Base-by-base conservation (phyloP, 2,329 filamentous ascomycete genomes). In the Hypoxylon sp. region DNA sequence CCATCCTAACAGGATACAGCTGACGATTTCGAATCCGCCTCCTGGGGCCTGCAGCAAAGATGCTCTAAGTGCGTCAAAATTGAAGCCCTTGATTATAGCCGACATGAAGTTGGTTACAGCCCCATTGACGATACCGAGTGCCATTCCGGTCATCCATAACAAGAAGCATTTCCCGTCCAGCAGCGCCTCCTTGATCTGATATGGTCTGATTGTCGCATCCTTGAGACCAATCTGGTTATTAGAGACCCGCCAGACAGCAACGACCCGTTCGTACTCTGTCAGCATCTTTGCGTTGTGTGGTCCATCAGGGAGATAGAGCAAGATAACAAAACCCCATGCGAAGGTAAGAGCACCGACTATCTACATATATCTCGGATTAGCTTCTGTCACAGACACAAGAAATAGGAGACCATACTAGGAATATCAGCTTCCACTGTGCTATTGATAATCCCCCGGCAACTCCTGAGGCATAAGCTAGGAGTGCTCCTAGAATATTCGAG, bases 101-200 rank as follows among this genome's bases (percentile, higher is more conserved):
- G 81, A 83, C 16, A 80, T 73, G 65, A 85, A 85, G 61, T 84
- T 85, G 50, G 73, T 70, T 0, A 85, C 80, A 2, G 82, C 80
- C n/a, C 83, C 83, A 56, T 85, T 85, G 41, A 84, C 76, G 3
- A 85, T 78, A 8, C 83, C 83, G 46, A 80, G 80, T 6, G 75
- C 76, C 0, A 83, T 76, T 0, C 78, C 82, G 46, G 82, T 79
- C 7, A 80, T 72, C 21, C 78, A 71, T 3, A 81, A 75, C 30
- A 78, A 79, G 50, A 81, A 76, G 3, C 77, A 78, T 62, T 76
- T 80, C 52, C 67, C 73, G 59, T 74, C 75, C 12, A 65, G 21
- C 3, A 68, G 29, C 1, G 59, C 67, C 60, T 71, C 65, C 32
- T 59, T 59, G 16, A 58, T 41, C 16, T 65, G 58, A 7, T 65